Evolutionary conservation across 768 basidiomycete species (phyloP).

Genomic region (Mycena sanguinolenta): DNA sequence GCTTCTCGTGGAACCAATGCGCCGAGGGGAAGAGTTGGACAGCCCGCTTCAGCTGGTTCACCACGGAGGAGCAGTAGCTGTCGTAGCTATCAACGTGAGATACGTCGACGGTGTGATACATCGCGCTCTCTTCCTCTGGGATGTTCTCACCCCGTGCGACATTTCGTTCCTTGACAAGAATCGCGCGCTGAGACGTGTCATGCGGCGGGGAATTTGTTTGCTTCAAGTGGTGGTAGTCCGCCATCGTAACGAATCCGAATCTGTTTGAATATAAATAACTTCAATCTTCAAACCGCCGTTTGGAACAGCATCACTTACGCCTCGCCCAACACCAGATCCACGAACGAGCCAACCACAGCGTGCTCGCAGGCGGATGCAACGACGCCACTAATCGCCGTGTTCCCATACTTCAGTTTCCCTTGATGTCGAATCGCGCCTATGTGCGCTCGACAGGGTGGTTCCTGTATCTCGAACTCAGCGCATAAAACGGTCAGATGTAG

Average conservation of each 20-base stretch:
- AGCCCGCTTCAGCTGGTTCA: slow-evolving; percentile 12
- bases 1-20: slow-evolving; percentile 16
- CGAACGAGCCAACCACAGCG: slow-evolving; percentile 18
- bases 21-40: slow-evolving; percentile 8
- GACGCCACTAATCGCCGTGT: background rate
- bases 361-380: slow-evolving; percentile 23
- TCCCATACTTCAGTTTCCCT: slow-evolving; percentile 15
- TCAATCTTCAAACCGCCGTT: too few relatives aligned
- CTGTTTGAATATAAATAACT: background rate
- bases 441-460: slow-evolving; percentile 12
- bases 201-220: slow-evolving; percentile 18
- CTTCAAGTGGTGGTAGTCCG: slow-evolving; percentile 8
- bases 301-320: slow-evolving; percentile 6
- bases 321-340: slow-evolving; percentile 24
- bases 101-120: too few relatives aligned
- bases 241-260: slow-evolving; percentile 15
- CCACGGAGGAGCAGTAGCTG: slow-evolving; percentile 15
- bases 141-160: too few relatives aligned
- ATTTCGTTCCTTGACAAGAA: background rate
- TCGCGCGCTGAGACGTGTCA: too few relatives aligned
- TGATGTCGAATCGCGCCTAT: slow-evolving; percentile 25
- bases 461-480: background rate
- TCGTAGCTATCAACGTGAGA: slow-evolving; percentile 15
- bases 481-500: background rate
- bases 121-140: too few relatives aligned